Percentiles rank a stretch among this genome's conserved stretches.
Evolutionary conservation across 257 asterid species (phyloP).

Genomic region (Fraxinus anomala): DNA sequence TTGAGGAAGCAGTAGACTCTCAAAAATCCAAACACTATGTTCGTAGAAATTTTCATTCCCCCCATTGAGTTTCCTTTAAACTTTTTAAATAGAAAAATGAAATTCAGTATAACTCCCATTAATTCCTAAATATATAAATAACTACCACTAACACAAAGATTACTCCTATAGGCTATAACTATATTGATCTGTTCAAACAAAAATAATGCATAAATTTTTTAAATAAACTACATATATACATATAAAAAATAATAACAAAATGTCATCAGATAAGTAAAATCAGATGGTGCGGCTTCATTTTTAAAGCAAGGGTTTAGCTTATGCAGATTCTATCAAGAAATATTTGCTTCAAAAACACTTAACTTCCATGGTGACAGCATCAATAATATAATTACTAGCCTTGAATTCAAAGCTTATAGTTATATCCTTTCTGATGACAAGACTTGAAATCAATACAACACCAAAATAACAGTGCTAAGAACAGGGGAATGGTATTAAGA

Average conservation of each 20-base stretch:
- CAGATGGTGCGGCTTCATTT: constrained; percentile 1
- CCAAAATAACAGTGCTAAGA: background rate
- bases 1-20: no score
- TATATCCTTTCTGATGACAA: background rate
- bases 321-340: background rate
- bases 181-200: no score
- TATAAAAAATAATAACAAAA: background rate
- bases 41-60: no score
- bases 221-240: no score
- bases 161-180: no score
- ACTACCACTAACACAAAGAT: no score
- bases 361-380: background rate
- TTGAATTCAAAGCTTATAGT: background rate
- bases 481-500: background rate
- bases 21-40: no score
- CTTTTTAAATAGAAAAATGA: no score
- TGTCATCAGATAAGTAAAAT: constrained; percentile 1
- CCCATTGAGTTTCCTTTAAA: no score
- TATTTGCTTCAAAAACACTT: background rate
- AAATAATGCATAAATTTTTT: no score
- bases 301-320: background rate
- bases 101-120: no score
- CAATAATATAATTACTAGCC: background rate
- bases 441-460: background rate
- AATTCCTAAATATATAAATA: no score